phyloP scores from a whole-genome alignment of 176 grass and related monocot genomes.

The maize (Zea mays) region Zm-B73-REFERENCE-NAM-5.0 NC_050101.1:169236001-169236500 shows the following conservation, averaged over 20 bases:
- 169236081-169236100: too few species aligned
- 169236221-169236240: not conserved
- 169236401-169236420: constrained; percentile 16
- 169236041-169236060: too few species aligned
- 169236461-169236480: not conserved
- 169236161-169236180: too few species aligned
- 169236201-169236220: not conserved
- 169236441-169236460: not conserved
- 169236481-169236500: not conserved
- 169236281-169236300: not conserved
- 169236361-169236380: not conserved
- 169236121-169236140: too few species aligned
- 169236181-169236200: too few species aligned
- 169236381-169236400: not conserved
- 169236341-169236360: not conserved
- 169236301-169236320: not conserved
- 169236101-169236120: too few species aligned
- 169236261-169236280: not conserved
- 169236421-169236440: not conserved
- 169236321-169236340: not conserved
- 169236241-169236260: not conserved
- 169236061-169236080: too few species aligned
- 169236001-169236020: too few species aligned
- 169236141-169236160: too few species aligned
- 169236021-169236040: too few species aligned